These are phyloP conservation scores for Solanum appendiculatum DNA, from an alignment of 257 asterid genomes.

Conservation along the genomic window DNA sequence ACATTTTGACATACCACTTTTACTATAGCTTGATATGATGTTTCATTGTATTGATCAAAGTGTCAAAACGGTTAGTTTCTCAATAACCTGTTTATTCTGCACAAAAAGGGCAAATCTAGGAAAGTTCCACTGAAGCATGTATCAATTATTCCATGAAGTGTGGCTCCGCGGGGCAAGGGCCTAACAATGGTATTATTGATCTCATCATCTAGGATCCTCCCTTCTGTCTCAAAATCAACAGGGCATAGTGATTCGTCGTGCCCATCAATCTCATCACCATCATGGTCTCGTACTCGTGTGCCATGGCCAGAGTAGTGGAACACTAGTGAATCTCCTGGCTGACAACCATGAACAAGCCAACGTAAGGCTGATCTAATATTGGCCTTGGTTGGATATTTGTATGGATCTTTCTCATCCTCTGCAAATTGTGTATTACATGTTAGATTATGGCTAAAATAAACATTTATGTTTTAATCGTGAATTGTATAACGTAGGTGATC, in stretches of 20 bases:
- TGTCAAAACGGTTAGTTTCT: neutral
- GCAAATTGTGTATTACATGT: conserved; percentile 5
- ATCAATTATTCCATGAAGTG: conserved; percentile 76
- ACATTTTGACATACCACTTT: neutral
- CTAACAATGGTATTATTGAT: conserved; percentile 60
- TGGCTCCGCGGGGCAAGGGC: conserved; percentile 68
- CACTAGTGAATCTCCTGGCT: conserved; percentile 72
- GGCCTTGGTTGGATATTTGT: conserved; percentile 49
- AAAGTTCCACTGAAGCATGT: conserved; percentile 83
- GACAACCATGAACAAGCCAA: conserved; percentile 73
- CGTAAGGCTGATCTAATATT: conserved; percentile 53
- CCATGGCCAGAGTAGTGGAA: conserved; percentile 86
- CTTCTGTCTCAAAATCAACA: conserved; percentile 61
- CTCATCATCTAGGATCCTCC: conserved; percentile 77
- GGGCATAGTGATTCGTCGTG: conserved; percentile 68
- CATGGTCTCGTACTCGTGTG: conserved; percentile 43
- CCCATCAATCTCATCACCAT: conserved; percentile 80
- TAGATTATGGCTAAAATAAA: neutral
- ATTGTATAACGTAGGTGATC: neutral
- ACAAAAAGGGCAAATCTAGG: conserved; percentile 52
- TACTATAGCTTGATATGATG: neutral
- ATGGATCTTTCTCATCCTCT: conserved; percentile 48
- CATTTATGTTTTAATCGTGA: neutral
- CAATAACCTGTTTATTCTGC: conserved; percentile 58
- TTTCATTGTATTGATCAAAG: neutral